Evolutionary conservation across 2,329 filamentous ascomycete species (phyloP).

Genomic region (Aspergillus floridensis): DNA sequence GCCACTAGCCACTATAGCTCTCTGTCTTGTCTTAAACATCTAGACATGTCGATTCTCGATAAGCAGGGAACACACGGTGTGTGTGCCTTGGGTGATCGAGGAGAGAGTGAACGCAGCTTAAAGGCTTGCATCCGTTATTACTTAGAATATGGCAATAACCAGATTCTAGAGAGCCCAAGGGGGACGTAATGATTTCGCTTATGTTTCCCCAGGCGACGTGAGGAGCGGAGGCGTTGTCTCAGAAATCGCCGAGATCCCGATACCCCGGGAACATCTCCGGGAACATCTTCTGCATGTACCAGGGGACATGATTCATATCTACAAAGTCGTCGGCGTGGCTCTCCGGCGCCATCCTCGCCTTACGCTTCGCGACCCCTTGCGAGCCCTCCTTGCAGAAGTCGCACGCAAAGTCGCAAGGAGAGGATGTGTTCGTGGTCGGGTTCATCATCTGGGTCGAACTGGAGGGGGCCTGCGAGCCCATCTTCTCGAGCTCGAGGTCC

Average conservation of each 20-base stretch:
- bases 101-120: no score
- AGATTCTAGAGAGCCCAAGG: not conserved
- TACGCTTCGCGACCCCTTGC: slow-evolving; percentile 56
- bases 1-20: not conserved
- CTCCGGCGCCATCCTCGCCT: slow-evolving; percentile 37
- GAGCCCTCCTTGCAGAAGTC: slow-evolving; percentile 72
- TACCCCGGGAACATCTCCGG: slow-evolving; percentile 6
- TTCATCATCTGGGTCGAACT: not conserved
- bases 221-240: not conserved
- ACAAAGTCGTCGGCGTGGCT: slow-evolving; percentile 13
- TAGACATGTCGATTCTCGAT: no score
- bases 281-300: slow-evolving; percentile 19
- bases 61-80: not conserved
- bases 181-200: not conserved
- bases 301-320: slow-evolving; percentile 7
- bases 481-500: slow-evolving; percentile 48
- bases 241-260: not conserved
- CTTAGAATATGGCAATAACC: not conserved
- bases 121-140: no score
- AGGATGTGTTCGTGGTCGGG: slow-evolving; percentile 21
- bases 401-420: slow-evolving; percentile 70
- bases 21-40: not conserved
- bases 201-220: not conserved
- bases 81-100: not conserved
- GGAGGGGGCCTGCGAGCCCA: slow-evolving; percentile 28